Conservation (phyloP, 257 asterid genomes). For the Jacaranda mimosifolia region DNA sequence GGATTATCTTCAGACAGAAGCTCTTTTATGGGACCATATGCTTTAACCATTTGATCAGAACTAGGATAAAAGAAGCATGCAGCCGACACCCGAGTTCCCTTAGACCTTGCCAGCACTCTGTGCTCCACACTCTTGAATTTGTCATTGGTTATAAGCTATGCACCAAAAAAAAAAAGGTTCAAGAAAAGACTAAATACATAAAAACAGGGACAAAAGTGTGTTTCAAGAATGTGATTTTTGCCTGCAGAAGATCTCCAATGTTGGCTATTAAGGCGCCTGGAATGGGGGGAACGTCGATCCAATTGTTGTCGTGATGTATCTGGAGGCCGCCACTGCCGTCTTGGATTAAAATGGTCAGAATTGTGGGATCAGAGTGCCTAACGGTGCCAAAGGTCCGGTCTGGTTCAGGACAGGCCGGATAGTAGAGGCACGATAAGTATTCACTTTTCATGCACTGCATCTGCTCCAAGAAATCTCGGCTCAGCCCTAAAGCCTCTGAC, state of each 20-base stretch:
- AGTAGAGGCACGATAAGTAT: conserved; percentile 60
- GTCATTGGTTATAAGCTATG: conserved; percentile 69
- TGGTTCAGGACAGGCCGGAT: conserved; percentile 83
- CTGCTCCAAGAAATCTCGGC: conserved; percentile 44
- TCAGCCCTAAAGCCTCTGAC: conserved; percentile 72
- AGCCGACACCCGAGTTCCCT: conserved; percentile 64
- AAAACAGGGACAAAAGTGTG: neutral
- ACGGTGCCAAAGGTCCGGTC: conserved; percentile 57
- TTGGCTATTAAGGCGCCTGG: conserved; percentile 71
- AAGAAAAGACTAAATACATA: neutral
- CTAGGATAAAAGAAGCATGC: conserved; percentile 78
- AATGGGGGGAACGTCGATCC: conserved; percentile 78
- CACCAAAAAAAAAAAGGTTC: neutral
- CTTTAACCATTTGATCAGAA: conserved; percentile 41
- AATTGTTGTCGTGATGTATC: conserved; percentile 52
- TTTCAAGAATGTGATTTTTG: neutral
- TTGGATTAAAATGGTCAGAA: conserved; percentile 64
- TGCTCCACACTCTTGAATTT: conserved; percentile 82
- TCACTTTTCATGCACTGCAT: conserved; percentile 61
- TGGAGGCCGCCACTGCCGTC: conserved; percentile 80
- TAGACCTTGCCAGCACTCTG: conserved; percentile 58
- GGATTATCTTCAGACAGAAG: conserved; percentile 55
- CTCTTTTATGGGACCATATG: conserved; percentile 63
- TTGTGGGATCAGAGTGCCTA: conserved; percentile 70
- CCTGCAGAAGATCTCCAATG: conserved; percentile 85